Percentiles rank a stretch among this genome's conserved stretches.
phyloP scores from a whole-genome alignment of 805 yeast species.

The Candida verbasci region DNA sequence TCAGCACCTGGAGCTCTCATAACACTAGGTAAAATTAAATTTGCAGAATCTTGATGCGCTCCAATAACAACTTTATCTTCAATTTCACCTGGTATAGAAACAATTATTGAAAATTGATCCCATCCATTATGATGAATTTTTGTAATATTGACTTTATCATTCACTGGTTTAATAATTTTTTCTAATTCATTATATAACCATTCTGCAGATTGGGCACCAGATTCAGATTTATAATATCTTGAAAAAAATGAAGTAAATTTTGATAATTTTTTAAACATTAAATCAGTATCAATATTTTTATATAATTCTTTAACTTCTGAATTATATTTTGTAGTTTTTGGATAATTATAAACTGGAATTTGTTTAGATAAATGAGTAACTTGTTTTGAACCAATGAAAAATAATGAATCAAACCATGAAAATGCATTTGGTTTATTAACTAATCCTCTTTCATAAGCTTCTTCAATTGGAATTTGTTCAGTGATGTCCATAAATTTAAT shows the following conservation, averaged over 20 bases:
- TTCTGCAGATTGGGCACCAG: constrained; percentile 66
- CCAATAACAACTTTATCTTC: constrained; percentile 68
- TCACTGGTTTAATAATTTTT: constrained; percentile 27
- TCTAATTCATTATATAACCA: constrained; percentile 59
- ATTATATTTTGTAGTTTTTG: constrained; percentile 35
- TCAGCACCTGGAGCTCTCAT: constrained; percentile 91
- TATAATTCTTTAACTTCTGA: constrained; percentile 39
- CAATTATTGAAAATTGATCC: constrained; percentile 75
- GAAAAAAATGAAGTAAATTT: constrained; percentile 67
- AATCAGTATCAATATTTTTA: constrained; percentile 40
- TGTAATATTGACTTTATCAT: constrained; percentile 30
- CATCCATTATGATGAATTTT: constrained; percentile 63
- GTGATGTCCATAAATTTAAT: constrained; percentile 65
- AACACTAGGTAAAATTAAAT: constrained; percentile 63
- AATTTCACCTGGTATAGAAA: constrained; percentile 51
- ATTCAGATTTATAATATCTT: constrained; percentile 67
- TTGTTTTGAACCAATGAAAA: constrained; percentile 23
- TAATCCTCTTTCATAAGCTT: constrained; percentile 26
- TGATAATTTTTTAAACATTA: constrained; percentile 52
- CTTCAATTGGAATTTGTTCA: constrained; percentile 33
- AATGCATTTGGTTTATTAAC: constrained; percentile 6
- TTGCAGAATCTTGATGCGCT: constrained; percentile 84
- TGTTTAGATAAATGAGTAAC: constrained; percentile 17
- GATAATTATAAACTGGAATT: constrained; percentile 46
- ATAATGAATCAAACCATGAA: constrained; percentile 12